Base-by-base conservation (phyloP, 2,329 filamentous ascomycete genomes). In the Thielaviopsis ethacetica region DNA sequence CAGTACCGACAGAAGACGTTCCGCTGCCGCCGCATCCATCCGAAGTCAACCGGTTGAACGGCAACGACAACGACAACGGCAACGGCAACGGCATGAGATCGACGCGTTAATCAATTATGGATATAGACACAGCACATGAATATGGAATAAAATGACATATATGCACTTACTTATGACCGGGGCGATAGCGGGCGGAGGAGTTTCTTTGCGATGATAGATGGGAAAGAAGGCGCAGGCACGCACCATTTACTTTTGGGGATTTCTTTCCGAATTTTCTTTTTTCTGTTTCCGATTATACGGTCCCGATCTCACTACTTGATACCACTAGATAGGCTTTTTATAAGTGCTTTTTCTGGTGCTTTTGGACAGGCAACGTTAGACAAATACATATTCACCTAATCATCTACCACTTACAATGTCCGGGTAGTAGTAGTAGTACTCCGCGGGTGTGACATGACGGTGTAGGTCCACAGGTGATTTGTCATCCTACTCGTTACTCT, bases 1-100 rank as follows among this genome's bases (percentile, higher is more conserved):
- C 76, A 17, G 78, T 72, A 2, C 75, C 77, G 5, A 68, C 70
- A n/a, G 68, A 68, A 1, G 71, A 75, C 26, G 71, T 73, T 9
- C 70, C 73, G 44, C 66, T 77, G 24, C 72, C 73, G 21, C 67
- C 69, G 38, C 78, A 81, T 63, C 76, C 78, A 2, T 73, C 77
- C 1, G 78, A 80, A 62, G 63, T 63, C 9, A 71, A 71, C 19
- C 65, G 68, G 41, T 51, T 49, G 50, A 24, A 57, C 21, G 51
- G 51, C 15, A 22, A n/a, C n/a, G n/a, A n/a, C n/a, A n/a, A n/a
- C n/a, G n/a, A n/a, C n/a, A n/a, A n/a, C n/a, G n/a, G n/a, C n/a
- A n/a, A n/a, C n/a, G n/a, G n/a, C n/a, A n/a, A n/a, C n/a, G 51
- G 51, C 15, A 22, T 15, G 15, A 19, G 13, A 44, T 26, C 59